phyloP scores from a whole-genome alignment of 208 protist species.

The Acanthamoeba healyi region DNA sequence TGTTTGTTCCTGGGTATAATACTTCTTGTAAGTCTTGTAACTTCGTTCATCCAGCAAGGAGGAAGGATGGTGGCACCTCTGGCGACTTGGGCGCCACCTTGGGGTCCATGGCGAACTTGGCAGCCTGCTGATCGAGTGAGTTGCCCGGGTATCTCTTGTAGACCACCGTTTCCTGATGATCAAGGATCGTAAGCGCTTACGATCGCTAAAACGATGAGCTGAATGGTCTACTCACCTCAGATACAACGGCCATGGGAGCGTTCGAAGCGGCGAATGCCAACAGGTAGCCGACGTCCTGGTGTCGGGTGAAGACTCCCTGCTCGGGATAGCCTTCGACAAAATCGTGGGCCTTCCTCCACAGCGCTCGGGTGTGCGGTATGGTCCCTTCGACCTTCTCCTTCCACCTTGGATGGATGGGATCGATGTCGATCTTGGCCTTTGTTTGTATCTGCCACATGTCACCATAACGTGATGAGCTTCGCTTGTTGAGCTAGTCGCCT shows the following conservation, averaged over 20 bases:
- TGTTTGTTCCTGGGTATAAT: slow-evolving; percentile 50
- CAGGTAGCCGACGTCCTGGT: slow-evolving; percentile 67
- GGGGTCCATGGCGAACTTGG: slow-evolving; percentile 12
- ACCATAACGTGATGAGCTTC: too few relatives aligned
- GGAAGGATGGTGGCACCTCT: too few relatives aligned
- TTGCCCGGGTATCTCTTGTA: slow-evolving; percentile 68
- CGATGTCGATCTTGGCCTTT: slow-evolving; percentile 38
- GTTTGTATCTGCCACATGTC: slow-evolving; percentile 68
- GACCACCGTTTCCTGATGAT: slow-evolving; percentile 29
- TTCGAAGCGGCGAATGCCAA: not conserved
- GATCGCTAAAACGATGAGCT: too few relatives aligned
- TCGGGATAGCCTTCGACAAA: slow-evolving; percentile 57
- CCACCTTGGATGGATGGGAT: slow-evolving; percentile 13
- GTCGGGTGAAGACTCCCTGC: slow-evolving; percentile 46
- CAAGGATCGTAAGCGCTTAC: not conserved
- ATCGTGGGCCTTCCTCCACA: slow-evolving; percentile 34
- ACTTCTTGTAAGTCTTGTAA: too few relatives aligned
- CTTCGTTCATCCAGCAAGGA: too few relatives aligned
- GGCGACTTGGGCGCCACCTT: not conserved
- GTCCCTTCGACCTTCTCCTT: slow-evolving; percentile 57
- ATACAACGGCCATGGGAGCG: not conserved
- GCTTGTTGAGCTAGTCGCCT: too few relatives aligned
- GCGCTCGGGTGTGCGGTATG: not conserved
- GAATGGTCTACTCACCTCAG: too few relatives aligned
- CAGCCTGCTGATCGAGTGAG: slow-evolving; percentile 31